Base-by-base conservation (phyloP, 2,329 filamentous ascomycete species). In the Aureobasidium sp. region DNA sequence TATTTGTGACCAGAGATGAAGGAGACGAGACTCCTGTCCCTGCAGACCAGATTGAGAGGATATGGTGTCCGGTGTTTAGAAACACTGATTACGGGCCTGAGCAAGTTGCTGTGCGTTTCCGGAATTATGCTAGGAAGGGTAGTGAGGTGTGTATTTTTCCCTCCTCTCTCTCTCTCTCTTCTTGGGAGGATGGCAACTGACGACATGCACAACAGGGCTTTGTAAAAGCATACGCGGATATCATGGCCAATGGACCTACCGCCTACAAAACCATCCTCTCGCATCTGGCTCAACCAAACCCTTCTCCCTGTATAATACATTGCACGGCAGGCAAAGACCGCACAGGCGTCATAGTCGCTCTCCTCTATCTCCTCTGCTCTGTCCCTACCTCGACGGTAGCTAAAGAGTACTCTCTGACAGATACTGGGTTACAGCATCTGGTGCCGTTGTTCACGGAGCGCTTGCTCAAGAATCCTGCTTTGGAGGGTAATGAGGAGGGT, bases 271-370 rank as follows among this genome's bases (percentile, higher is more conserved):
- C 76, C 1, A 87, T 91, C 63, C 77, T 90, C 42, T 70, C 73
- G 17, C 82, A 89, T 67, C 75, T 90, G 72, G 82, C 68, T 65
- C 62, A 73, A 54, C 69, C 73, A 27, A 66, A 74, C 11, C 64
- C 69, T 11, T 67, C 74, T 58, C 70, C 76, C 47, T 73, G 87
- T 11, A 76, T 90, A 7, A 76, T 91, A 8, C 88, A 92, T 69
- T 91, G 89, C 72, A 89, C 87, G 0, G 87, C 86, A 0, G 89
- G 89, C 14, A 92, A 92, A 73, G 89, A 92, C 71, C 80, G 89
- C 47, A 91, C 89, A 0, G 89, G 89, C 2, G 80, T 91, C 5
- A 74, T 90, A 48, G 82, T 84, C 53, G 88, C 86, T 3, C 67
- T 92, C 44, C 70, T 91, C 9, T 77, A 90, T 42, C 75, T 81